These are phyloP conservation scores for Phytophthora pistaciae DNA, from an alignment of 352 stramenopile species.

Conservation along the genomic window DNA sequence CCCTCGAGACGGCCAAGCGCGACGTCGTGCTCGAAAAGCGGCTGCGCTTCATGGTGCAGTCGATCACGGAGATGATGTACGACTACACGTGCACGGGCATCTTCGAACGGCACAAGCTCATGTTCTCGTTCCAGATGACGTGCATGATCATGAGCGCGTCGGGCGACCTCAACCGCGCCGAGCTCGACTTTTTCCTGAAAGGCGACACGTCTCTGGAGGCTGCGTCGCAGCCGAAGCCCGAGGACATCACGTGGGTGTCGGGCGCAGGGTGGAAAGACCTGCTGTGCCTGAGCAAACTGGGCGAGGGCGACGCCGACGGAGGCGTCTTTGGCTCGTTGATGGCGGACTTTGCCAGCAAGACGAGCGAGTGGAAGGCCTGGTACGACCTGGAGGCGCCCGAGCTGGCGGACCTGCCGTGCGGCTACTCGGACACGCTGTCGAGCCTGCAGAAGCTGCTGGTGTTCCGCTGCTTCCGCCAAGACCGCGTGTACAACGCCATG, in stretches of 20 bases:
- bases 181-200: constrained; percentile 97
- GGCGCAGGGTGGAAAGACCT: constrained; percentile 94
- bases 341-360: constrained; percentile 59
- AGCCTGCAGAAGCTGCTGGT: constrained; percentile 93
- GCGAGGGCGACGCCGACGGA: constrained; percentile 22
- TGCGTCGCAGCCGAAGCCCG: constrained; percentile 73
- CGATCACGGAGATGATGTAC: constrained; percentile 95
- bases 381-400: constrained; percentile 95
- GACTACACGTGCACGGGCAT: constrained; percentile 98
- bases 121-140: constrained; percentile 97
- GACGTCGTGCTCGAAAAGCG: constrained; percentile 92
- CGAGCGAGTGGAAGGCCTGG: constrained; percentile 91
- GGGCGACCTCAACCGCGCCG: constrained; percentile 79
- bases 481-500: constrained; percentile 97
- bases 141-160: constrained; percentile 95
- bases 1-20: constrained; percentile 91
- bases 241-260: constrained; percentile 87
- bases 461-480: constrained; percentile 94
- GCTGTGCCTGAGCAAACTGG: constrained; percentile 77
- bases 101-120: constrained; percentile 98
- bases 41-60: constrained; percentile 90
- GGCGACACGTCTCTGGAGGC: constrained; percentile 94
- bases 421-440: constrained; percentile 80
- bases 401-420: constrained; percentile 78
- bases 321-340: constrained; percentile 72